Conservation (phyloP, 1,284 basidiomycete genomes). For the Malassezia slooffiae region DNA sequence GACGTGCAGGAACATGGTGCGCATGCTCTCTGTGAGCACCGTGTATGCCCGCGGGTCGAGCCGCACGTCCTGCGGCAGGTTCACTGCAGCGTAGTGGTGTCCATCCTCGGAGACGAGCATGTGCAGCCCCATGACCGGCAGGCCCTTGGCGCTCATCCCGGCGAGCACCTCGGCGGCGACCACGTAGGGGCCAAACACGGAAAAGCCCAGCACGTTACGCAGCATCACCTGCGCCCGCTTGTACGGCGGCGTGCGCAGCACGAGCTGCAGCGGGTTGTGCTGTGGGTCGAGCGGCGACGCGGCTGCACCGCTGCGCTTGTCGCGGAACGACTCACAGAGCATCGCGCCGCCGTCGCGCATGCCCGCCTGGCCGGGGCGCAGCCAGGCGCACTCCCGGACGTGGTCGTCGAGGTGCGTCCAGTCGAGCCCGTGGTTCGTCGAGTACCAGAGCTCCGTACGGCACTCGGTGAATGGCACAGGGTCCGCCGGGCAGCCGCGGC, state of each 20-base stretch:
- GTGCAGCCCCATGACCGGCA: conserved; percentile 50
- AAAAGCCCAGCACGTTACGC: conserved; percentile 77
- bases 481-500: conserved; percentile 55
- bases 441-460: conserved; percentile 35
- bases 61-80: conserved; percentile 79
- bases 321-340: conserved; percentile 74
- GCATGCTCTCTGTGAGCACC: conserved; percentile 83
- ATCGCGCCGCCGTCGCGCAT: conserved; percentile 74
- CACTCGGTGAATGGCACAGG: conserved; percentile 27
- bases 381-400: conserved; percentile 85
- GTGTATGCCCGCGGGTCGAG: conserved; percentile 85
- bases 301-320: conserved; percentile 60
- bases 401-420: conserved; percentile 76
- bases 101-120: conserved; percentile 89
- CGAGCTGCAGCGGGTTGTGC: conserved; percentile 65
- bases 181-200: conserved; percentile 90
- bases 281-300: no score
- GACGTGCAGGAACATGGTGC: conserved; percentile 85
- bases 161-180: conserved; percentile 74
- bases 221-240: conserved; percentile 61
- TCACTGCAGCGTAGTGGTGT: conserved; percentile 65
- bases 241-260: conserved; percentile 69
- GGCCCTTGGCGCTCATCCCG: conserved; percentile 13
- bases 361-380: conserved; percentile 61
- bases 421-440: conserved; percentile 54